phyloP scores from a whole-genome alignment of 1,284 basidiomycete species.

The Meira miltonrushii region DNA sequence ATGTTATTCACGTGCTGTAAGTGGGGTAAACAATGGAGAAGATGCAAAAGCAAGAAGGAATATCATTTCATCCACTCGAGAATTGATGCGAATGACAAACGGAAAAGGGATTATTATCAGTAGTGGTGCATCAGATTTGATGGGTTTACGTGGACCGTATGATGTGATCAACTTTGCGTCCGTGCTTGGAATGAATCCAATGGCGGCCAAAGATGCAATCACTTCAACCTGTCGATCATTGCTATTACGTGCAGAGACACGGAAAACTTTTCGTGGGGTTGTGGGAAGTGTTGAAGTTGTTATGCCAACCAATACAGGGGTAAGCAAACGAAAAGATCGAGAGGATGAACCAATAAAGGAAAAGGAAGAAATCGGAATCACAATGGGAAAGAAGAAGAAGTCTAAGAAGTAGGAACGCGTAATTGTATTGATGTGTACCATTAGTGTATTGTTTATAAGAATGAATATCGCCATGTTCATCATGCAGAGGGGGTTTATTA shows the following conservation, averaged over 20 bases:
- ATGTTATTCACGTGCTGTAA: constrained; percentile 56
- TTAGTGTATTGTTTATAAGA: too few relatives aligned
- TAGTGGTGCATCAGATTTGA: constrained; percentile 28
- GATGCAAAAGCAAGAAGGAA: constrained; percentile 24
- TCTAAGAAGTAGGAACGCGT: too few relatives aligned
- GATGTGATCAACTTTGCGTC: constrained; percentile 49
- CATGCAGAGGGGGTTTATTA: too few relatives aligned
- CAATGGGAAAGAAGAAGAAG: too few relatives aligned
- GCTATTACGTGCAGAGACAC: constrained; percentile 31
- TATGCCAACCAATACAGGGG: too few relatives aligned
- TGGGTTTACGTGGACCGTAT: constrained; percentile 39
- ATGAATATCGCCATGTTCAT: too few relatives aligned
- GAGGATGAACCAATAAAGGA: too few relatives aligned
- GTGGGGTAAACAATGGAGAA: background rate
- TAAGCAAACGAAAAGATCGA: too few relatives aligned
- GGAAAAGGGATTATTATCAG: constrained; percentile 47
- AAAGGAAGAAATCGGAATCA: too few relatives aligned
- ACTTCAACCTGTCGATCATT: constrained; percentile 31
- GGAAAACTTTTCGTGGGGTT: constrained; percentile 36
- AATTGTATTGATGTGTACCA: too few relatives aligned
- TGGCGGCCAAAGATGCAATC: constrained; percentile 38
- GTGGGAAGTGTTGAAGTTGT: constrained; percentile 5
- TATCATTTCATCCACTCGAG: constrained; percentile 40
- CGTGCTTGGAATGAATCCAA: constrained; percentile 37
- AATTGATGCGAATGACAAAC: constrained; percentile 43